phyloP scores from a whole-genome alignment of 2,329 filamentous ascomycete species.

The Colletotrichum somersetense region DNA sequence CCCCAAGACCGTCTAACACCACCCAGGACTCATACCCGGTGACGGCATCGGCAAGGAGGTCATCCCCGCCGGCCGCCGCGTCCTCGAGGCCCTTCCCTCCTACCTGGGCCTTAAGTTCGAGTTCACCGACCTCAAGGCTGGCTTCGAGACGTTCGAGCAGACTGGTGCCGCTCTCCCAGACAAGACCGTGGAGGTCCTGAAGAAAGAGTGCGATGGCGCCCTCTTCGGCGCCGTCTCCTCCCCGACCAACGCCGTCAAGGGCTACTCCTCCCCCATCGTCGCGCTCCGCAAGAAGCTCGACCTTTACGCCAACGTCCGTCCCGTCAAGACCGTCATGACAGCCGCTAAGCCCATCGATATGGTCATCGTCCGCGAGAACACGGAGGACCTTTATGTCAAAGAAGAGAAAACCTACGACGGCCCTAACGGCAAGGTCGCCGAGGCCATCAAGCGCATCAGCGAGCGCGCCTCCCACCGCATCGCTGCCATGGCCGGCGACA shows the following conservation, averaged over 20 bases:
- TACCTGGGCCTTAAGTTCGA: conserved; percentile 94
- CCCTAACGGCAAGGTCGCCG: conserved; percentile 83
- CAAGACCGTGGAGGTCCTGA: conserved; percentile 88
- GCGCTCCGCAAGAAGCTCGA: conserved; percentile 94
- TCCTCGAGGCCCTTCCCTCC: conserved; percentile 93
- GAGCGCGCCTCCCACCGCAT: conserved; percentile 88
- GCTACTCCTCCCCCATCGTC: conserved; percentile 97
- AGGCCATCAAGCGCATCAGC: conserved; percentile 97
- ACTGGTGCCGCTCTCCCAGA: conserved; percentile 91
- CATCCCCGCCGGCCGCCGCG: conserved; percentile 90
- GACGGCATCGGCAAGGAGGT: conserved; percentile 99
- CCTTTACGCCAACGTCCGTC: conserved; percentile 97
- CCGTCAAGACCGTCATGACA: conserved; percentile 85
- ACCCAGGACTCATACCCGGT: conserved; percentile 86
- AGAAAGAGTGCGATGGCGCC: conserved; percentile 92
- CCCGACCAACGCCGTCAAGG: conserved; percentile 88
- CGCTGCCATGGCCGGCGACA: conserved; percentile 92
- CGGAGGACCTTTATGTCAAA: conserved; percentile 98
- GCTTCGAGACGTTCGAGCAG: conserved; percentile 92
- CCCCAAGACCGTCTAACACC: conserved; percentile 5
- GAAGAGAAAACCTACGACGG: conserved; percentile 88
- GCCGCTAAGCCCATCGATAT: conserved; percentile 84
- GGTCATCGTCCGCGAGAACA: conserved; percentile 99
- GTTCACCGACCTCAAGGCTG: conserved; percentile 92
- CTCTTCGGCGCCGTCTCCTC: conserved; percentile 97